phyloP scores from a whole-genome alignment of 192 early-diverging fungal genomes.

The Linnemannia exigua region DNA sequence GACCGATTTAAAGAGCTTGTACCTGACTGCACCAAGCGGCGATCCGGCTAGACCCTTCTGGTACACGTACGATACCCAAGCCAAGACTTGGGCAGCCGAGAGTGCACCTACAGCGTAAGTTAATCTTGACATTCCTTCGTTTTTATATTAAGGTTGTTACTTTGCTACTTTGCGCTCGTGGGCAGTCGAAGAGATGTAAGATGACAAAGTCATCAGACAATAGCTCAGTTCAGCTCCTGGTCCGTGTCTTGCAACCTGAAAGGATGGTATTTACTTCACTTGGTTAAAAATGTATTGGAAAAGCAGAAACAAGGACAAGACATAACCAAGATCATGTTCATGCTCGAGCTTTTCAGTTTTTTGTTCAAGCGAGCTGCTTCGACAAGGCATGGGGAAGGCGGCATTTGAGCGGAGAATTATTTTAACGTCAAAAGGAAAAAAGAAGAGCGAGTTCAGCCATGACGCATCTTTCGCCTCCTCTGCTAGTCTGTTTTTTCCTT shows the following conservation, averaged over 20 bases:
- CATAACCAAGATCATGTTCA: too few relatives aligned
- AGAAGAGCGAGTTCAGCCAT: neutral
- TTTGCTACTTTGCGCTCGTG: neutral
- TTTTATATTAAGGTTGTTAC: neutral
- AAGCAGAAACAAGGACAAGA: too few relatives aligned
- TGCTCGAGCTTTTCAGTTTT: neutral
- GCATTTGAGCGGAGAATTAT: neutral
- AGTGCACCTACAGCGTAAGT: slow-evolving; percentile 50
- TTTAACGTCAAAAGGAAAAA: neutral
- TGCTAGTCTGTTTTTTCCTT: neutral
- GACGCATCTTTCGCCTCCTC: neutral
- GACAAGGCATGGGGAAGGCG: neutral
- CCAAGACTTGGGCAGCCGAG: slow-evolving; percentile 22
- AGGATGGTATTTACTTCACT: neutral
- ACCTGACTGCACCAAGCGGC: slow-evolving; percentile 33
- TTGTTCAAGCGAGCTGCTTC: too few relatives aligned
- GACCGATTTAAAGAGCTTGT: slow-evolving; percentile 21
- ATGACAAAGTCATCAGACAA: neutral
- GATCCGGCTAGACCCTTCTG: slow-evolving; percentile 9
- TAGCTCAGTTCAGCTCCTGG: neutral
- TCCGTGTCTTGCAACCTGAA: neutral
- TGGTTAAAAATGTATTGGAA: neutral
- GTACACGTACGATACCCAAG: slow-evolving; percentile 33
- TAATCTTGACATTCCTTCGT: neutral
- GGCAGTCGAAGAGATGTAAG: neutral